Conservation (phyloP, 2,329 filamentous ascomycete species). For the Trichoderma koningiopsis region DNA sequence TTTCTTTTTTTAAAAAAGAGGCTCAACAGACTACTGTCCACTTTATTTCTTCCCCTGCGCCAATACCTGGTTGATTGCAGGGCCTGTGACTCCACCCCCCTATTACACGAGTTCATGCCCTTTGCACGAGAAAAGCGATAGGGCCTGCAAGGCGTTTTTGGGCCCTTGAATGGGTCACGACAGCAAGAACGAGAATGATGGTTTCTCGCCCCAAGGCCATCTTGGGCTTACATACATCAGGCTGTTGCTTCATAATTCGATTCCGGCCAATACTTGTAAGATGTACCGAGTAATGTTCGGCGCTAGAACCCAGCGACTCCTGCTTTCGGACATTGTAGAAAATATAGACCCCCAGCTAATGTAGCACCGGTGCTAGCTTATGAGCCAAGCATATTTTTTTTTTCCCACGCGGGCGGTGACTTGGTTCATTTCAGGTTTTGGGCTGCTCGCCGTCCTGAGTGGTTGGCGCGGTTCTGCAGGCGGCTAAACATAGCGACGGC, state of each 20-base stretch:
- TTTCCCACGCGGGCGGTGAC: background rate
- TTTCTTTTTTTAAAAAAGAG: background rate
- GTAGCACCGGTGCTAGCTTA: background rate
- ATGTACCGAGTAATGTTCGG: background rate
- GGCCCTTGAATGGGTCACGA: background rate
- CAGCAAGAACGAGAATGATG: background rate
- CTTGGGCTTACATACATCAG: background rate
- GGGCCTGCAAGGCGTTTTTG: background rate
- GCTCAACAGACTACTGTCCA: constrained; percentile 1
- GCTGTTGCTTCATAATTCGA: background rate
- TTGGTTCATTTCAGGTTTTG: constrained; percentile 5
- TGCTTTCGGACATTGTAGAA: background rate
- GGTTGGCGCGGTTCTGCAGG: background rate
- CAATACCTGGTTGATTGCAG: background rate
- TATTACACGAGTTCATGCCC: background rate
- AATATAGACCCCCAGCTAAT: background rate
- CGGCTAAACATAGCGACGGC: constrained; percentile 11
- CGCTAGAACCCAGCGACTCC: background rate
- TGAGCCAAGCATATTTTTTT: background rate
- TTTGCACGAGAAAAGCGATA: background rate
- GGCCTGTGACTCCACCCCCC: background rate
- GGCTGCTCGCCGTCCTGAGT: background rate
- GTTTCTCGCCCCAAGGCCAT: background rate
- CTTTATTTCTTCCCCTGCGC: background rate
- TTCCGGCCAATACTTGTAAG: background rate